Evolutionary conservation across 768 basidiomycete genomes (phyloP).

Genomic region (Galerina sulciceps): DNA sequence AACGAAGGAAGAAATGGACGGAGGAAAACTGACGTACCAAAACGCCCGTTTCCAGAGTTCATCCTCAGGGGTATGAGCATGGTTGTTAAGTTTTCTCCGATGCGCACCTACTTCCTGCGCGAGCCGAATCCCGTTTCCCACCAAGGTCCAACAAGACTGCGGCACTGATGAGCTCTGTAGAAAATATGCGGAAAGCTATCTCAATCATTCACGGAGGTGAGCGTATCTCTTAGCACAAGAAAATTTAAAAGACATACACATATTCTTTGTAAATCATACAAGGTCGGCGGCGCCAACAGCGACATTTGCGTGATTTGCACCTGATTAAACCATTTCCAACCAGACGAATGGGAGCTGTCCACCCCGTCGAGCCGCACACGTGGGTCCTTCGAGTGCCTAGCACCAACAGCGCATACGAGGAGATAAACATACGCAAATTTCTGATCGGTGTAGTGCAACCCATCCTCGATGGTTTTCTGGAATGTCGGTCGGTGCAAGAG

Average conservation of each 20-base stretch:
- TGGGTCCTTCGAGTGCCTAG: conserved; percentile 61
- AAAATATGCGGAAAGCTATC: conserved; percentile 56
- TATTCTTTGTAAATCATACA: conserved; percentile 80
- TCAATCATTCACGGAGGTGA: background rate
- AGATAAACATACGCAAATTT: conserved; percentile 65
- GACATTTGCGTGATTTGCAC: conserved; percentile 67
- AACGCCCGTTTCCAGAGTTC: conserved; percentile 80
- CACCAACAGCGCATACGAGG: conserved; percentile 72
- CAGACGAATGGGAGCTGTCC: conserved; percentile 47
- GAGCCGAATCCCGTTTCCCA: conserved; percentile 73
- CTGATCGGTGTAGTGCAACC: conserved; percentile 51
- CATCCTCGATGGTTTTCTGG: conserved; percentile 49
- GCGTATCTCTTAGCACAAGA: too few relatives aligned
- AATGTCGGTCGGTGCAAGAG: conserved; percentile 79
- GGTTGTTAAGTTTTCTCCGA: conserved; percentile 38
- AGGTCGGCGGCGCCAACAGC: conserved; percentile 62
- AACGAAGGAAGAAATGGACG: background rate
- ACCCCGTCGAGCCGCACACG: conserved; percentile 49
- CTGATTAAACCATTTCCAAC: conserved; percentile 74
- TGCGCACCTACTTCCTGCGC: conserved; percentile 85
- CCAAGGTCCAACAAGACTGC: conserved; percentile 70
- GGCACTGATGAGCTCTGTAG: conserved; percentile 62
- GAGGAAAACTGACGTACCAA: conserved; percentile 41
- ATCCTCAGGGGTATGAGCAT: conserved; percentile 52
- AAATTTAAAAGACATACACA: conserved; percentile 39